phyloP scores from a whole-genome alignment of 768 basidiomycete genomes.

The Termitomyces sp. region DNA sequence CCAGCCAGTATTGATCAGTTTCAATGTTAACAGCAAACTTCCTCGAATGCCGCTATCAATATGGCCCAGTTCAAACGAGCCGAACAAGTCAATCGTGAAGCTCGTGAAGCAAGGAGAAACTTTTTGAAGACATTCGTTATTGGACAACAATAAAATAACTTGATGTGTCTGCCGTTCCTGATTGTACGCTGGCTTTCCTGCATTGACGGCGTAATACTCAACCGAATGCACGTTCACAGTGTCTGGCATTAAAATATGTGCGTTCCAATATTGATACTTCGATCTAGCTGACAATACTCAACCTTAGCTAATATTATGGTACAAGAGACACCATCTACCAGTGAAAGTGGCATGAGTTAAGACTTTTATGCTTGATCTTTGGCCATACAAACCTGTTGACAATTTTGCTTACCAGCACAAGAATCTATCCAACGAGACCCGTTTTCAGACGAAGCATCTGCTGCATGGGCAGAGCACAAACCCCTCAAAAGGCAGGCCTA shows the following conservation, averaged over 20 bases:
- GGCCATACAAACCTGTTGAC: not conserved
- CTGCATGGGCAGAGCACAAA: not conserved
- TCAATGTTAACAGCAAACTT: not conserved
- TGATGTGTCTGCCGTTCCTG: not conserved
- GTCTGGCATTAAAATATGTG: not conserved
- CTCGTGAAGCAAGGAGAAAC: not conserved
- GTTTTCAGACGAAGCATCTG: not conserved
- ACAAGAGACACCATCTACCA: not conserved
- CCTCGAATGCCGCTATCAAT: not conserved
- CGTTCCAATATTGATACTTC: not conserved
- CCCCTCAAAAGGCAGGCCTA: not conserved
- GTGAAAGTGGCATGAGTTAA: not conserved
- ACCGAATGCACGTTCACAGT: not conserved
- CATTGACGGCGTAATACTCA: not conserved
- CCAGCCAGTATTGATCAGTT: not conserved
- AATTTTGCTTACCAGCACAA: not conserved
- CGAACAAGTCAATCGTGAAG: not conserved
- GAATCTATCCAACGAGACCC: not conserved
- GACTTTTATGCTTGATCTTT: not conserved
- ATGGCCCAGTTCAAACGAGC: not conserved
- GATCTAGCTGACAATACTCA: not conserved
- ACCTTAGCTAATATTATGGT: not conserved
- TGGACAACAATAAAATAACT: not conserved
- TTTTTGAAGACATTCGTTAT: not conserved
- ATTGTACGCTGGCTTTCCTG: not conserved